A percentile compares a stretch with the other conserved stretches of the same genome.
phyloP scores from a whole-genome alignment of 495 filamentous ascomycete genomes.

The Penicillium pancosmium region DNA sequence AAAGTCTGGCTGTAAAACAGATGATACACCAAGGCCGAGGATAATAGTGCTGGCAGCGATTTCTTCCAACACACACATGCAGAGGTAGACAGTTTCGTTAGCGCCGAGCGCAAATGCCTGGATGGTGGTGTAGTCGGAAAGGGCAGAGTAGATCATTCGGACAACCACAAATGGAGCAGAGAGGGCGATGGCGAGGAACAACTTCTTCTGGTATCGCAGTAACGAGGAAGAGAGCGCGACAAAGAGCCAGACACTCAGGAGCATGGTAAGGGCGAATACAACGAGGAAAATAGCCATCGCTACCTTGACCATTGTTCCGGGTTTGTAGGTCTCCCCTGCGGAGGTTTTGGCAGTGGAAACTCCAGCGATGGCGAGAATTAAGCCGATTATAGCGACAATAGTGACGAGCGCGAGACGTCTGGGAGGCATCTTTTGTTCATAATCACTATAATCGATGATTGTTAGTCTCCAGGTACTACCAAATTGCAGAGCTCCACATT shows the following conservation, averaged over 20 bases:
- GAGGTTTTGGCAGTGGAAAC: constrained; percentile 17
- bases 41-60: constrained; percentile 26
- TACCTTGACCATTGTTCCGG: constrained; percentile 20
- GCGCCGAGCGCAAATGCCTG: constrained; percentile 11
- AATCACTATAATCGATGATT: constrained; percentile 19
- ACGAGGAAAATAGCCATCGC: constrained; percentile 36
- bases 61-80: constrained; percentile 37
- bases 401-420: constrained; percentile 11
- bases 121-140: constrained; percentile 19
- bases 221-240: constrained; percentile 1
- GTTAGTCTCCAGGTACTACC: constrained; percentile 11
- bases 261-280: constrained; percentile 21
- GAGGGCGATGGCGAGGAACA: constrained; percentile 31
- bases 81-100: constrained; percentile 30
- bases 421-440: constrained; percentile 17
- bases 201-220: constrained; percentile 26
- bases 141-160: constrained; percentile 31
- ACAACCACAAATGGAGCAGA: constrained; percentile 31
- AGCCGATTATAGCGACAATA: constrained; percentile 26
- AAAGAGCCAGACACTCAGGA: constrained; percentile 19
- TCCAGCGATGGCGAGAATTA: constrained; percentile 34
- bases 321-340: not conserved
- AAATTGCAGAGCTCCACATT: too few species aligned
- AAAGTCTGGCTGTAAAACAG: constrained; percentile 20
- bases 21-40: constrained; percentile 25